Conservation (phyloP, 148 eudicot genomes). For the Dianthus caryophyllus region DNA sequence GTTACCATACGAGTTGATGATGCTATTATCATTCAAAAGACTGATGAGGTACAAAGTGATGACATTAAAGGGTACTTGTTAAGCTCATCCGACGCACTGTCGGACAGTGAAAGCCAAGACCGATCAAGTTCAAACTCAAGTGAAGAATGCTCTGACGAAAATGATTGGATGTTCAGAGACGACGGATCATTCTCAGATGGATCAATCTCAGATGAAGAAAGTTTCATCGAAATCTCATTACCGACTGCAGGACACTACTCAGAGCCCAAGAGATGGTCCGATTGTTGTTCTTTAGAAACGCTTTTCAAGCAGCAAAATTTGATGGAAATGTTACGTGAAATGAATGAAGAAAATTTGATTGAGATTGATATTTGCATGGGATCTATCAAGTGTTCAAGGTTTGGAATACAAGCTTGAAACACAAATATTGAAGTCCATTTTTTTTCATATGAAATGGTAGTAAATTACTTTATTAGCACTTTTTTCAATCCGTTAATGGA, state of each 20-base stretch:
- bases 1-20: neutral
- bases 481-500: conserved; percentile 20
- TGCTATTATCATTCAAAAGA: too few species aligned
- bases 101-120: conserved; percentile 54
- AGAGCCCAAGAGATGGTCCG: conserved; percentile 26
- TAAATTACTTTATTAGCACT: too few species aligned
- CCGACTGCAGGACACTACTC: conserved; percentile 65
- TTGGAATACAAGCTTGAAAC: conserved; percentile 62
- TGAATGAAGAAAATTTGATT: conserved; percentile 77
- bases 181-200: conserved; percentile 39
- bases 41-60: conserved; percentile 4
- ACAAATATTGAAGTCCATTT: neutral
- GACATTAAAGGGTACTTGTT: neutral
- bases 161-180: conserved; percentile 39
- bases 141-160: conserved; percentile 53
- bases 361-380: conserved; percentile 91
- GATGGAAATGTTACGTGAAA: conserved; percentile 44
- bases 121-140: conserved; percentile 32
- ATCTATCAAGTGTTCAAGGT: conserved; percentile 73
- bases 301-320: conserved; percentile 30
- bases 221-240: conserved; percentile 75
- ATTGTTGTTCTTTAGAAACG: conserved; percentile 26
- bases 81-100: conserved; percentile 36
- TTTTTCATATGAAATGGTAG: too few species aligned
- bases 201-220: conserved; percentile 85